A percentile compares a stretch with the other conserved stretches of the same genome.
phyloP scores from a whole-genome alignment of 495 filamentous ascomycete species.

The Jackrogersella minutella region DNA sequence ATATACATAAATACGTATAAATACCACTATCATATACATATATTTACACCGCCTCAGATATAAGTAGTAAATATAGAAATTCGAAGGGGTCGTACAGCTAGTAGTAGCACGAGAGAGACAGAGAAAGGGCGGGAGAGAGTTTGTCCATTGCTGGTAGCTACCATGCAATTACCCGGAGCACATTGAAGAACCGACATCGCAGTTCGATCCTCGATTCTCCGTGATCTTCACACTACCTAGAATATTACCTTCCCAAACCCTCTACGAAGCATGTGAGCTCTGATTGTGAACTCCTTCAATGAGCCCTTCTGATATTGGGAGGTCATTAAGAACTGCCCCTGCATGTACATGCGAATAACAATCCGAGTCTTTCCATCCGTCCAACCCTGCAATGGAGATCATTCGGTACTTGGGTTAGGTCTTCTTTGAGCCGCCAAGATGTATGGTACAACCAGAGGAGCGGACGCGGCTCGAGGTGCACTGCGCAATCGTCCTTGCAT shows the following conservation, averaged over 20 bases:
- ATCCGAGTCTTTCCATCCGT: constrained; percentile 39
- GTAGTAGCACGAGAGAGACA: too few relatives aligned
- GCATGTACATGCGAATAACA: constrained; percentile 23
- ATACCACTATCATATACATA: too few relatives aligned
- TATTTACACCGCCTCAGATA: too few relatives aligned
- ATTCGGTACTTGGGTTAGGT: constrained; percentile 43
- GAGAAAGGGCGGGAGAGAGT: not conserved
- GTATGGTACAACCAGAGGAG: constrained; percentile 17
- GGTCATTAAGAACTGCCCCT: constrained; percentile 14
- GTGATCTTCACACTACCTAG: constrained; percentile 17
- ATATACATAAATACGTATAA: not conserved
- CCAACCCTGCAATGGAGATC: constrained; percentile 34
- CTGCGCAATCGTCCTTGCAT: constrained; percentile 42
- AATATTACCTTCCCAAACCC: constrained; percentile 20
- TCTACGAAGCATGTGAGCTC: constrained; percentile 10
- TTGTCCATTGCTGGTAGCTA: not conserved
- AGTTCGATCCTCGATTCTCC: constrained; percentile 15
- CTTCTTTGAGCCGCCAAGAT: constrained; percentile 37
- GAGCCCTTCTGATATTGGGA: constrained; percentile 7
- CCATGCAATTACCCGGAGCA: too few relatives aligned
- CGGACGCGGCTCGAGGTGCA: constrained; percentile 28
- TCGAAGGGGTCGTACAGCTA: too few relatives aligned
- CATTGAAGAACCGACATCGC: constrained; percentile 1
- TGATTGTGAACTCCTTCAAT: constrained; percentile 1
- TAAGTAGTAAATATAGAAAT: not conserved